Base-by-base conservation (phyloP, 345 rosid genomes). In the Garcia nutans region DNA sequence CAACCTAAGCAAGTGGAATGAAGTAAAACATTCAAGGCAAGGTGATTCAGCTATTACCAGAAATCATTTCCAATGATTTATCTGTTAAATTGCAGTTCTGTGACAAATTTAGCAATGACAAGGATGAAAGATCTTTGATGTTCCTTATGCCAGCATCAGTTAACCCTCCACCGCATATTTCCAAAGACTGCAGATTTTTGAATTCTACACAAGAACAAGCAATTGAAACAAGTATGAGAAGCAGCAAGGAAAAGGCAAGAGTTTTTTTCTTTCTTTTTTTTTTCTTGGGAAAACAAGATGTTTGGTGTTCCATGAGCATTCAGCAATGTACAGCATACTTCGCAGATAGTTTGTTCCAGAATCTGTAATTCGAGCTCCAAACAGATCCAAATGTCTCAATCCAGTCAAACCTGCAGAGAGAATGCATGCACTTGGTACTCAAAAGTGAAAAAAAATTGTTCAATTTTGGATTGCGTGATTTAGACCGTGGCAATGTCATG, bases 121-220 rank as follows among this genome's bases (percentile, higher is more conserved):
- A 78, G 64, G 89, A 93, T 22, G 91, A 74, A 71, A 95, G 91
- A 72, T 93, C 96, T 80, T 91, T 93, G 63, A 95, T 88, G 83
- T 93, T 91, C 91, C 93, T 87, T 81, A 90, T 86, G 56, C 97
- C 98, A 68, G 94, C 89, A 89, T 93, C 99, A 31, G 97, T 91
- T 82, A 95, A 82, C 78, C 96, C 94, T 79, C 99, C 99, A 20
- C 98, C 96, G 61, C 99, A 95, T 79, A 95, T 95, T 82, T 95
- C 98, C 84, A 93, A 82, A 58, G 94, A 91, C 75, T 81, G 82
- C 76, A 95, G 86, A 68, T 90, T 91, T 90, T 91, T 95, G 72
- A 92, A 86, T 79, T 87, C 99, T 95, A 80, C 76, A 74, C 62
- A 24, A 55, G 41, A 44, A 52, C 42, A 31, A 74, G 61, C 26